Evolutionary conservation across 2,329 filamentous ascomycete genomes (phyloP).

Genomic region (Dryadomyces sulphureus): DNA sequence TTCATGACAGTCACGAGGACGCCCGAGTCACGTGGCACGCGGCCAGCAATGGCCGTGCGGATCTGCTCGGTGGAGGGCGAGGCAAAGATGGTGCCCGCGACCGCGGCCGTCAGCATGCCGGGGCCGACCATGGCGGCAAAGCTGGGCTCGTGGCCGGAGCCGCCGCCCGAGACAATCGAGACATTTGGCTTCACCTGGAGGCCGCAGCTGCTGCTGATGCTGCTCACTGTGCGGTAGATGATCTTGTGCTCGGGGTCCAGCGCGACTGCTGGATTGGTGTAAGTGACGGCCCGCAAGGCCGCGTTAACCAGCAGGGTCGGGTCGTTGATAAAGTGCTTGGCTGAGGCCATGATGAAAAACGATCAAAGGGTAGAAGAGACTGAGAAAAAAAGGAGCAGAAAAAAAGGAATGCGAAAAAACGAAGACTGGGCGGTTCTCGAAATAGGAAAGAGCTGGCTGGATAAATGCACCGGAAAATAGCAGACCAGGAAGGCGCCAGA

Average conservation of each 20-base stretch:
- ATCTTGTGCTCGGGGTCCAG: constrained; percentile 72
- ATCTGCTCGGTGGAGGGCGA: constrained; percentile 68
- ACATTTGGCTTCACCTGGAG: constrained; percentile 42
- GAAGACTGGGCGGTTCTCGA: background rate
- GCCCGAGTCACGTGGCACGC: constrained; percentile 46
- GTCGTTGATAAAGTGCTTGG: constrained; percentile 84
- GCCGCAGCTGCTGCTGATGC: constrained; percentile 15
- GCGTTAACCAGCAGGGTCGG: constrained; percentile 62
- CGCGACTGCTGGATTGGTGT: constrained; percentile 71
- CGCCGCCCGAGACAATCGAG: constrained; percentile 73
- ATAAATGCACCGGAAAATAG: background rate
- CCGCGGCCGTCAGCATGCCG: constrained; percentile 66
- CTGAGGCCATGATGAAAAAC: constrained; percentile 20
- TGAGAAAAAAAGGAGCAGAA: background rate
- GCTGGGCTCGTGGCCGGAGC: constrained; percentile 78
- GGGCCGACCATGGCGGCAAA: constrained; percentile 75
- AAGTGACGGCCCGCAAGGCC: constrained; percentile 61
- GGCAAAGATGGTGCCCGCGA: constrained; percentile 75
- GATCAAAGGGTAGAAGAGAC: background rate
- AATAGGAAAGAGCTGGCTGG: background rate
- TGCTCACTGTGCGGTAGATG: constrained; percentile 52
- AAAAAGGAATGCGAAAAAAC: background rate
- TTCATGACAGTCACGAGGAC: constrained; percentile 92
- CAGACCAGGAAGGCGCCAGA: background rate
- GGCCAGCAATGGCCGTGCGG: constrained; percentile 55